phyloP scores from a whole-genome alignment of 176 grass and related monocot genomes.

The Aegilops bicornis region DNA sequence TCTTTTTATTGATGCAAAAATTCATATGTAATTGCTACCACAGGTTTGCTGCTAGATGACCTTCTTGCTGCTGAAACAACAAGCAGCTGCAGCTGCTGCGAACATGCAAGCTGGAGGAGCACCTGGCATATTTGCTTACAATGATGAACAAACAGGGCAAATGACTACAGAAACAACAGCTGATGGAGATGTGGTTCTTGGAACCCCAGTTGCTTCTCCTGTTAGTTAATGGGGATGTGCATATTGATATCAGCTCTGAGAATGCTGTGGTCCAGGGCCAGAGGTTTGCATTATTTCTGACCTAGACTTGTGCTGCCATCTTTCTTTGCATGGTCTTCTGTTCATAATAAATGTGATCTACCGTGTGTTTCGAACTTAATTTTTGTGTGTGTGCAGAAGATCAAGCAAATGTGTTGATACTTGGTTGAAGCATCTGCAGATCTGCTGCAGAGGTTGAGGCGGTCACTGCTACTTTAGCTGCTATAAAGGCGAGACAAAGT shows the following conservation, averaged over 20 bases:
- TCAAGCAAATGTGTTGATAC: conserved; percentile 42
- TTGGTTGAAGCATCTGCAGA: too few species aligned
- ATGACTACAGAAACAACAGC: conserved; percentile 44
- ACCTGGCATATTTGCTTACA: conserved; percentile 55
- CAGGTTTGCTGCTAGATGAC: conserved; percentile 86
- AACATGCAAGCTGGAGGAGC: conserved; percentile 60
- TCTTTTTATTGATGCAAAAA: conserved; percentile 6
- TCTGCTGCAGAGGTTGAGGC: too few species aligned
- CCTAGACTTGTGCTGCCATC: neutral
- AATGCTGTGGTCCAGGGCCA: conserved; percentile 72
- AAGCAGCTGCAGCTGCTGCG: conserved; percentile 55
- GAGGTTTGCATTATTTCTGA: conserved; percentile 48
- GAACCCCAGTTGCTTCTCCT: conserved; percentile 70
- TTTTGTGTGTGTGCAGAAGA: conserved; percentile 41
- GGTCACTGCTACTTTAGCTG: too few species aligned
- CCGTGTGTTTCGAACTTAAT: neutral
- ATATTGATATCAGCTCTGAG: conserved; percentile 83
- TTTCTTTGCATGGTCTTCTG: conserved; percentile 11
- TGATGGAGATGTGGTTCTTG: conserved; percentile 73
- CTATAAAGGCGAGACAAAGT: too few species aligned
- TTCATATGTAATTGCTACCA: neutral
- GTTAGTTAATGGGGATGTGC: conserved; percentile 63
- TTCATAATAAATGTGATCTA: neutral
- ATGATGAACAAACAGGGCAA: conserved; percentile 62
- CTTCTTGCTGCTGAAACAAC: conserved; percentile 89